A percentile compares a stretch with the other conserved stretches of the same genome.
Evolutionary conservation across 1,284 basidiomycete species (phyloP).

Genomic region (Tilletia horrida): DNA sequence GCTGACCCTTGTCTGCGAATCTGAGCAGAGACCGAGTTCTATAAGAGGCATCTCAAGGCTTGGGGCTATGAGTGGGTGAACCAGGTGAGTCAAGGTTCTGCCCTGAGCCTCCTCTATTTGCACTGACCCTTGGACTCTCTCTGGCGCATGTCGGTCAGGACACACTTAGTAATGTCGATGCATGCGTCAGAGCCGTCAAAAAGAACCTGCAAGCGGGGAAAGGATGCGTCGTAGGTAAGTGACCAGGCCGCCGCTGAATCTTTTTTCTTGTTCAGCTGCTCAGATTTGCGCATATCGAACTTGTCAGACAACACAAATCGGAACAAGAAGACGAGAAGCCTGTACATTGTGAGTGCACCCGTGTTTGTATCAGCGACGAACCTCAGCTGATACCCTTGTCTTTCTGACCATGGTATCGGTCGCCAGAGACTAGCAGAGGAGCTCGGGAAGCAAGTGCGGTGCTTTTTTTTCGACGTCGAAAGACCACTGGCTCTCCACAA

Average conservation of each 20-base stretch:
- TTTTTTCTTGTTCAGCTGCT: not conserved
- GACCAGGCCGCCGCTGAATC: not conserved
- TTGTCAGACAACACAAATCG: conserved; percentile 40
- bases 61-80: conserved; percentile 62
- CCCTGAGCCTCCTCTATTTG: not conserved
- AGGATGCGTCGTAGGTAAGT: conserved; percentile 33
- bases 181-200: conserved; percentile 69
- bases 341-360: conserved; percentile 28
- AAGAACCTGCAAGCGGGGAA: conserved; percentile 60
- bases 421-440: conserved; percentile 24
- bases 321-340: conserved; percentile 28
- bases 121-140: not conserved
- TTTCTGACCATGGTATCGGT: not conserved
- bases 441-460: conserved; percentile 24
- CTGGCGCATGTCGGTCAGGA: conserved; percentile 30
- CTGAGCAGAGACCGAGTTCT: conserved; percentile 69
- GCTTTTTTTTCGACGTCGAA: conserved; percentile 32
- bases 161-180: conserved; percentile 67
- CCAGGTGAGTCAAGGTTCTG: conserved; percentile 18
- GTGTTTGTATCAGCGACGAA: not conserved
- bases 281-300: not conserved
- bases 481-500: conserved; percentile 31
- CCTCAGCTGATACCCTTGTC: not conserved
- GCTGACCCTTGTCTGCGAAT: not conserved
- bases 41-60: conserved; percentile 66